Base-by-base conservation (phyloP, 1,284 basidiomycete species). In the Leccinum fuscescens region DNA sequence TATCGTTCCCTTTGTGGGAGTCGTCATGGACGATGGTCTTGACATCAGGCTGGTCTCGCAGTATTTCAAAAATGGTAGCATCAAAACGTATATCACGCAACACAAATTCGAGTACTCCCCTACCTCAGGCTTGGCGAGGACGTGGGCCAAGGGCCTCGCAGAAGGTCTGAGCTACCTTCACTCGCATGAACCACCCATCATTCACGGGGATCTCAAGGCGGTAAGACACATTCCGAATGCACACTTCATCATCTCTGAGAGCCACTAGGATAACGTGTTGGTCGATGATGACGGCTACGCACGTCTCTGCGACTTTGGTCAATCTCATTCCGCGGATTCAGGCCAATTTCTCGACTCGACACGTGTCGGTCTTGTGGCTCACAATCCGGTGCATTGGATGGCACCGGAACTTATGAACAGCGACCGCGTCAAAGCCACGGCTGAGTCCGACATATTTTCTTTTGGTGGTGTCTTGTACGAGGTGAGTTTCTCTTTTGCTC, bases 131-230 rank as follows among this genome's bases (percentile, higher is more conserved):
- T 52, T 76, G 60, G 70, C 76, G 56, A 42, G 52, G 50, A 11
- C 2, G n/a, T 68, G 44, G 71, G 64, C 64, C 27, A 59, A 22
- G 31, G 73, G 75, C 58, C 63, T 77, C 20, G 72, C 72, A 3
- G 35, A 66, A 58, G 78, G 66, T 12, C 67, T 78, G 20, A 17
- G 67, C 17, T 78, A 77, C 57, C 64, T 78, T 8, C 77, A 79
- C 39, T 60, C 27, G 6, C 64, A 67, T 33, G 58, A 72, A 3
- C 70, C 70, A 0, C 67, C 73, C 39, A 71, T 78, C 46, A 55
- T 78, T 8, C 78, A 79, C 20, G 73, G 76, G 24, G 78, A 78
- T 54, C 60, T 79, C 42, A 79, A 78, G 57, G 69, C 67, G 49
- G 77, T 77, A 59, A 67, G 77, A 56, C 27, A 46, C 22, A 46